These are phyloP conservation scores for Fraxinus angustifolia DNA, from an alignment of 305 asterid genomes.

Conservation along the genomic window DNA sequence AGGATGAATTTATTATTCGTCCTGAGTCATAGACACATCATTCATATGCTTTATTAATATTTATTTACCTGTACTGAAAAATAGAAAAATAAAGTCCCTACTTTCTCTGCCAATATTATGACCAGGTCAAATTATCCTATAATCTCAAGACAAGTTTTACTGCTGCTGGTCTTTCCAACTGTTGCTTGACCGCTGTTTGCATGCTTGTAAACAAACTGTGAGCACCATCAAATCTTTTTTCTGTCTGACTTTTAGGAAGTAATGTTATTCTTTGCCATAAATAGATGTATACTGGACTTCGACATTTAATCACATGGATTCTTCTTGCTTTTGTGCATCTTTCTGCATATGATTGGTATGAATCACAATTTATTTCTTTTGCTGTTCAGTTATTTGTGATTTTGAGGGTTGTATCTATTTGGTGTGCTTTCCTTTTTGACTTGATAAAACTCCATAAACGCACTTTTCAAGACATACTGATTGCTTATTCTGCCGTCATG, in stretches of 20 bases:
- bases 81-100: conserved; percentile 7
- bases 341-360: neutral
- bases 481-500: conserved; percentile 23
- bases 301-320: conserved; percentile 6
- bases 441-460: neutral
- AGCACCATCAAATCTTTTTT: neutral
- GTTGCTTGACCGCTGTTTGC: neutral
- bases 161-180: neutral
- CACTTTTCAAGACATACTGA: neutral
- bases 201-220: neutral
- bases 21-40: neutral
- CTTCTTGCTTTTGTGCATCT: neutral
- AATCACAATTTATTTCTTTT: neutral
- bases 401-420: neutral
- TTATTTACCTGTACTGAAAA: neutral
- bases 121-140: conserved; percentile 6
- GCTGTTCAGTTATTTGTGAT: neutral
- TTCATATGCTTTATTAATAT: neutral
- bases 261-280: neutral
- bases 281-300: neutral
- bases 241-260: neutral
- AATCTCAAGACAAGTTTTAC: neutral
- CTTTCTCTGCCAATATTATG: neutral
- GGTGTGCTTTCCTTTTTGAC: neutral
- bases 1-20: neutral